Evolutionary conservation across 176 grass and related monocot species (phyloP).

Genomic region (Bonia amplexicaulis): DNA sequence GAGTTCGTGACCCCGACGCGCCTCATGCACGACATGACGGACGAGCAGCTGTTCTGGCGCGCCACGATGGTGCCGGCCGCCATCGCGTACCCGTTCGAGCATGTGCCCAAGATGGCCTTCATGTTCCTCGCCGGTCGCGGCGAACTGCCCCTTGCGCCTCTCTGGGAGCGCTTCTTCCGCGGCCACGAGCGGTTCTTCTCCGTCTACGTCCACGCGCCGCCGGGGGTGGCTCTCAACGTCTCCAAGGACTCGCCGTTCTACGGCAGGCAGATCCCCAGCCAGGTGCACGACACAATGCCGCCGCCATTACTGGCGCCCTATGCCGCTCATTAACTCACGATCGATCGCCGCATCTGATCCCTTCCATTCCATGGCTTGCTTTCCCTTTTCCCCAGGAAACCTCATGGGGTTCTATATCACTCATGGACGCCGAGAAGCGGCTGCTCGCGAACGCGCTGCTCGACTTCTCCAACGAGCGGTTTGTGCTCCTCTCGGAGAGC

Average conservation of each 20-base stretch:
- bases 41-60: slow-evolving; percentile 79
- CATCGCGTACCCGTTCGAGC: slow-evolving; percentile 54
- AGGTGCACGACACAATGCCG: slow-evolving; percentile 39
- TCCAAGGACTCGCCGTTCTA: slow-evolving; percentile 62
- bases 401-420: slow-evolving; percentile 62
- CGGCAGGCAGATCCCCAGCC: slow-evolving; percentile 76
- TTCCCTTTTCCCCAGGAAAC: slow-evolving; percentile 27
- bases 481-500: slow-evolving; percentile 88
- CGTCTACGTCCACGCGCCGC: slow-evolving; percentile 75
- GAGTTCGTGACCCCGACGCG: slow-evolving; percentile 62
- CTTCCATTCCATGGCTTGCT: neutral
- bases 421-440: slow-evolving; percentile 87
- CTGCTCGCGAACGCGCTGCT: slow-evolving; percentile 82
- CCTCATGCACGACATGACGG: slow-evolving; percentile 77
- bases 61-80: slow-evolving; percentile 61
- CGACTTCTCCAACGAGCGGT: slow-evolving; percentile 90
- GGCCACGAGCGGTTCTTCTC: slow-evolving; percentile 58
- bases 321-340: neutral
- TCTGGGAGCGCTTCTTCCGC: slow-evolving; percentile 89
- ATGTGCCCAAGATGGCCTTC: slow-evolving; percentile 81
- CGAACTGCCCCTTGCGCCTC: slow-evolving; percentile 53
- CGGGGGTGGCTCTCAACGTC: slow-evolving; percentile 45
- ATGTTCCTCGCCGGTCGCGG: slow-evolving; percentile 67
- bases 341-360: neutral
- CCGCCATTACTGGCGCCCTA: neutral